phyloP scores from a whole-genome alignment of 331 rosid species.

The Quercus tomentella region DNA sequence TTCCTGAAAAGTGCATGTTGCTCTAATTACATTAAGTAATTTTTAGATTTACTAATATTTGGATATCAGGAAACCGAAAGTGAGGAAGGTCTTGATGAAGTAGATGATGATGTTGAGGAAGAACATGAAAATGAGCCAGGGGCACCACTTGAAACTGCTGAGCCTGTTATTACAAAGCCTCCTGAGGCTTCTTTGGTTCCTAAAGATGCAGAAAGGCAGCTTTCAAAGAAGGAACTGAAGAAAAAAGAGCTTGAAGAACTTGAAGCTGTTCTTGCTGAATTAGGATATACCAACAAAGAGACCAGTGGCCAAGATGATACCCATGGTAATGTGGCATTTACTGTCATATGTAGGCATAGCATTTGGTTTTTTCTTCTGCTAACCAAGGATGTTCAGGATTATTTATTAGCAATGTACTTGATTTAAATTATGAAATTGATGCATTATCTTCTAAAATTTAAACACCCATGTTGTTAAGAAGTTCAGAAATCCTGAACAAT shows the following conservation, averaged over 20 bases:
- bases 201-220: constrained; percentile 65
- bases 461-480: background rate
- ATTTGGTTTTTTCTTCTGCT: constrained; percentile 1
- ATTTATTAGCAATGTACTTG: background rate
- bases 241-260: constrained; percentile 67
- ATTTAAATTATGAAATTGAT: background rate
- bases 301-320: constrained; percentile 38
- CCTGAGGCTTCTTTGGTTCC: constrained; percentile 37
- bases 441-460: background rate
- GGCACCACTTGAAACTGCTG: constrained; percentile 33
- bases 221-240: constrained; percentile 72
- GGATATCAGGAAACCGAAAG: constrained; percentile 56
- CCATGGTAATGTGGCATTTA: constrained; percentile 32
- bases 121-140: constrained; percentile 46
- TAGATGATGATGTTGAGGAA: constrained; percentile 52
- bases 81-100: constrained; percentile 53
- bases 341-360: background rate
- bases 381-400: background rate
- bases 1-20: background rate
- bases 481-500: background rate
- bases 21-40: constrained; percentile 4
- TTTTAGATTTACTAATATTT: background rate
- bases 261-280: constrained; percentile 69
- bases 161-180: constrained; percentile 24
- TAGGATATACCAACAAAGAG: constrained; percentile 38